Evolutionary conservation across 2,329 filamentous ascomycete genomes (phyloP).

Genomic region (Apiospora koreana): DNA sequence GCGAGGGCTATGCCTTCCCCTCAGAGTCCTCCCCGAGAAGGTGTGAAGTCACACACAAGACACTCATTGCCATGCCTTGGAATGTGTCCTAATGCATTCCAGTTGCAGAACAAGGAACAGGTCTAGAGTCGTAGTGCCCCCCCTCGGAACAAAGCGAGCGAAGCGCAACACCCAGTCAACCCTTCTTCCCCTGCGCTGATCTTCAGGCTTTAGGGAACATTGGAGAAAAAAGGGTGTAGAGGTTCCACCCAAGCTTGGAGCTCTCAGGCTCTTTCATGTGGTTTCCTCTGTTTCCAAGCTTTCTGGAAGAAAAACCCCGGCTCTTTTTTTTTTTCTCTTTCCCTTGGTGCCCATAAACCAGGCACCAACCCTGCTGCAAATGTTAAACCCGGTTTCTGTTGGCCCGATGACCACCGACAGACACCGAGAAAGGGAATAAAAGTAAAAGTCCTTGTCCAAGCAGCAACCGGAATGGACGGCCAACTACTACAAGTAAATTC

Average conservation of each 20-base stretch:
- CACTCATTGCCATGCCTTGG: neutral
- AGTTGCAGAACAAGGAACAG: neutral
- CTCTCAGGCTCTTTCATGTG: neutral
- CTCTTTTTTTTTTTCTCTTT: neutral
- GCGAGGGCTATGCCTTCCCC: neutral
- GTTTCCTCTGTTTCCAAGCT: neutral
- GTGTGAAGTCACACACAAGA: neutral
- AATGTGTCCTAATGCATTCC: conserved; percentile 6
- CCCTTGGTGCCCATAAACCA: neutral
- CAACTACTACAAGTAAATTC: too few relatives aligned
- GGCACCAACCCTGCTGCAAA: neutral
- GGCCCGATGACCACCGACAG: neutral
- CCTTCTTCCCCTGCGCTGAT: neutral
- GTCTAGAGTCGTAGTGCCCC: neutral
- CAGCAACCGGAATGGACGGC: neutral
- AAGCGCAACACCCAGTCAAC: neutral
- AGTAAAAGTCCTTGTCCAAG: neutral
- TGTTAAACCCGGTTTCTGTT: conserved; percentile 1
- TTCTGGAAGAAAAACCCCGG: neutral
- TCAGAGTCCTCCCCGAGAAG: neutral
- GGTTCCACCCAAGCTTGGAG: conserved; percentile 2
- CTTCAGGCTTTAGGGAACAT: too few relatives aligned
- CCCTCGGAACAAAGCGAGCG: neutral
- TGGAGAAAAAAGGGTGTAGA: neutral
- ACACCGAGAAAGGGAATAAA: neutral